Conservation (phyloP, 495 filamentous ascomycete species). For the Penicillium angulare region DNA sequence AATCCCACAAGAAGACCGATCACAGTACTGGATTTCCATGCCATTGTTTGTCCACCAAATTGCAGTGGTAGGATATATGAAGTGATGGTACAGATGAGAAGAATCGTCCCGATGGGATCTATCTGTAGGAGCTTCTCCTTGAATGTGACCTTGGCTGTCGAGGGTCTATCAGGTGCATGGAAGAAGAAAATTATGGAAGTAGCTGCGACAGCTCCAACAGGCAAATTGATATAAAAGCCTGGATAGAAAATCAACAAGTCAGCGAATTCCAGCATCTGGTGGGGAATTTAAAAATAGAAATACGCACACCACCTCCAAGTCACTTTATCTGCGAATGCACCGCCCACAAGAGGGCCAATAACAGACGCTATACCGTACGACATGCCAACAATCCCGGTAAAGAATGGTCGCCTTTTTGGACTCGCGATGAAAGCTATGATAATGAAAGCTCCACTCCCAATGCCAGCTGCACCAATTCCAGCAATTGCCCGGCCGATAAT, state of each 20-base stretch:
- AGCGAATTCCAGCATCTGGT: background rate
- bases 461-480: constrained; percentile 53
- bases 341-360: constrained; percentile 36
- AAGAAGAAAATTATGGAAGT: constrained; percentile 42
- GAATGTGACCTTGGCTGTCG: constrained; percentile 10
- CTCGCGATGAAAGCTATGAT: constrained; percentile 45
- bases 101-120: constrained; percentile 47
- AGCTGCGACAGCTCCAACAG: constrained; percentile 42
- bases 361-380: constrained; percentile 47
- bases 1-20: constrained; percentile 48
- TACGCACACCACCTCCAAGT: constrained; percentile 26
- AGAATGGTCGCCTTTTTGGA: constrained; percentile 46
- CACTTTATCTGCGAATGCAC: constrained; percentile 21
- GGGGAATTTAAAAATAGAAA: background rate
- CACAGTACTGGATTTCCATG: constrained; percentile 61
- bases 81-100: constrained; percentile 55
- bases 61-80: constrained; percentile 42
- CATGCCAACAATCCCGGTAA: constrained; percentile 46
- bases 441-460: constrained; percentile 10
- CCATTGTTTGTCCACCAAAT: background rate
- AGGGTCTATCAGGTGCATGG: constrained; percentile 24
- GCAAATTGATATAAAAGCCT: constrained; percentile 53
- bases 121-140: constrained; percentile 34
- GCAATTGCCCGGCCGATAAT: constrained; percentile 74
- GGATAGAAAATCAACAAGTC: background rate